phyloP scores from a whole-genome alignment of 192 early-diverging fungal species.

The Globomyces pollinis-pini region DNA sequence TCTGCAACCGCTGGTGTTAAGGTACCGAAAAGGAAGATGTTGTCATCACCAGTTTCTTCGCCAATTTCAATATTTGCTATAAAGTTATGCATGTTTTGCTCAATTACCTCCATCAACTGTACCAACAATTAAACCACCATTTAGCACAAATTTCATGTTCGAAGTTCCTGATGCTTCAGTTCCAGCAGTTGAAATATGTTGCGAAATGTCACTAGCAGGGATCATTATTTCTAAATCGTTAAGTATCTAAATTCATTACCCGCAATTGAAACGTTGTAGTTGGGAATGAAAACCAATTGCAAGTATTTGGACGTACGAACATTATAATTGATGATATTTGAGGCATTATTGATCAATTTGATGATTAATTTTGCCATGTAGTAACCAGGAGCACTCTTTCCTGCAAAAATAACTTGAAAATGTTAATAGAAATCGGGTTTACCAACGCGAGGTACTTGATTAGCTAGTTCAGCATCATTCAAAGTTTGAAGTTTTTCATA shows the following conservation, averaged over 20 bases:
- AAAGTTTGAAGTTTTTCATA: slow-evolving; percentile 81
- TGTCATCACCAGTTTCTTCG: slow-evolving; percentile 92
- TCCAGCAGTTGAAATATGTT: slow-evolving; percentile 99
- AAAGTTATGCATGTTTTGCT: too few relatives aligned
- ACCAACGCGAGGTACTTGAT: slow-evolving; percentile 74
- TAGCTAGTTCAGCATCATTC: slow-evolving; percentile 53
- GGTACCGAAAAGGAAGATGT: slow-evolving; percentile 96
- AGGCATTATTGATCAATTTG: slow-evolving; percentile 96
- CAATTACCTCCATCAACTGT: slow-evolving; percentile 97
- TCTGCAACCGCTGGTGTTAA: slow-evolving; percentile 89
- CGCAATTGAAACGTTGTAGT: slow-evolving; percentile 97
- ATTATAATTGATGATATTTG: slow-evolving; percentile 83
- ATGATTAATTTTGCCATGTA: slow-evolving; percentile 98
- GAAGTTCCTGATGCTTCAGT: slow-evolving; percentile 98
- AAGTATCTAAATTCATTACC: slow-evolving; percentile 14
- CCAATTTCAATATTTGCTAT: slow-evolving; percentile 98
- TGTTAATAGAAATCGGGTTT: too few relatives aligned
- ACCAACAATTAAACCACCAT: slow-evolving; percentile 95
- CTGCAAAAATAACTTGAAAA: slow-evolving; percentile 95
- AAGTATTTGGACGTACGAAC: slow-evolving; percentile 68
- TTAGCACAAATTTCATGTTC: slow-evolving; percentile 99
- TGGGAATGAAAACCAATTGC: slow-evolving; percentile 86
- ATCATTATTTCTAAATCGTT: slow-evolving; percentile 67
- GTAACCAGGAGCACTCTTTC: slow-evolving; percentile 97
- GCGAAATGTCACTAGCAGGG: slow-evolving; percentile 97